Evolutionary conservation across 2,329 filamentous ascomycete genomes (phyloP), one percentile per base, ranked within the genome.

Genomic region (Aspergillus intermedius): DNA sequence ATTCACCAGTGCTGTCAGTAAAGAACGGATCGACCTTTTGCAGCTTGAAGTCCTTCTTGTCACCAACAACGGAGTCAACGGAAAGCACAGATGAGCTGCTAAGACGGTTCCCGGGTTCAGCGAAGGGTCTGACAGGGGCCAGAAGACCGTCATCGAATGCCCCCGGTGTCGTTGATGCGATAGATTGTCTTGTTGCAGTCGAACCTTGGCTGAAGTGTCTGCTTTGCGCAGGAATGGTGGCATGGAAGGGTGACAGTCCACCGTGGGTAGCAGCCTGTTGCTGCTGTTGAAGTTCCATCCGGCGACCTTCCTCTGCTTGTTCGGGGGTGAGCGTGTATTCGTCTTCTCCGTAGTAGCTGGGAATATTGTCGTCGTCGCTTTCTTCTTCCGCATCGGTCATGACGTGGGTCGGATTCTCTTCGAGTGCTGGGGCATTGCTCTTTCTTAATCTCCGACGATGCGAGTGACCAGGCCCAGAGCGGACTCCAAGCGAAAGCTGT

Each of bases 21-120:
- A 86, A 86, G 68, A 81, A 82, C 2, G 82, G 82, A 55, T 83
- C 81, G 0, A 86, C 79, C 48, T 84, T 81, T 60, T 86, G 82
- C 13, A 84, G 74, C 52, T 79, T 77, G 60, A 78, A 82, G 57
- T 83, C 77, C 46, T 77, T 78, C 60, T 82, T 81, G 49, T 80
- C 79, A 15, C 81, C 79, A 22, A 83, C 73, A 25, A 85, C 74
- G 2, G 74, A 74, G 46, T 80, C 71, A 3, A 82, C 70, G 23
- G 78, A 81, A 22, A 84, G 69, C 3, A 70, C 68, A 1, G 75
- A 78, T 41, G 68, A 64, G 51, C 66, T 70, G 51, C 67, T 70
- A 34, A 71, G 60, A 32, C 65, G 61, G 41, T 61, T 65, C 13
- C 59, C 56, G 32, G 63, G 54, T 25, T 64, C 60, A 6, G 60